Evolutionary conservation across 192 early-diverging fungal species (phyloP), one percentile per base, ranked within the genome.

Genomic region (Coemansia sp.): DNA sequence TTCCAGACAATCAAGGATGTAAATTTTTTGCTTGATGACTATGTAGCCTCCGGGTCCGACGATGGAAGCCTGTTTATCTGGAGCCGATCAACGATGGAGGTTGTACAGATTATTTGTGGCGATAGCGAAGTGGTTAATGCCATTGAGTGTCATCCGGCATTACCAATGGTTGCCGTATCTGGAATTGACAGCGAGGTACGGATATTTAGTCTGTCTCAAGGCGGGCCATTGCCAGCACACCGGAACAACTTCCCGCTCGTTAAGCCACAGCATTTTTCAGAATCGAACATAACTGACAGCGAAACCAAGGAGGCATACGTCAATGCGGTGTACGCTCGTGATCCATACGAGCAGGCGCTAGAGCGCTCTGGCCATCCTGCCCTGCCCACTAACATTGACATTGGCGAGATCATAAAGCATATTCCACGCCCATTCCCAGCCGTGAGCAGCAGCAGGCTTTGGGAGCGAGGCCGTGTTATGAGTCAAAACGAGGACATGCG

Each of bases 171-270:
- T 16, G 87, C 87, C 5, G 85, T 89, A 1, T 91, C 91, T 0
- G 92, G 92, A 0, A 92, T 94, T 21, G 92, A 92, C 59, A 74
- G 83, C 31, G 90, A 88, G 7, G 77, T 89, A 37, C 91, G 92
- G 65, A 78, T 93, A 39, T 88, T 92, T 51, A 70, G 77, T 31
- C 83, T 88, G 5, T 50, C 57, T 5, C 71, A 71, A 38, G 67
- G 81, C 3, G 79, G 79, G 5, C 79, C 79, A 35, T 24, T 58
- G 18, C 23, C 63, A 6, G 45, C 58, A 13, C 77, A 80, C 16
- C 77, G 69, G 23, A 40, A 31, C 11, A 80, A 71, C 34, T 74
- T 71, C 33, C 77, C 77, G 5, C 46, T 74, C 38, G 65, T 74
- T 6, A 43, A 43, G 23, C 40, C 39, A 10, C 28, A 40, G 24